Conservation (phyloP, 192 early-diverging fungal genomes). For the Coemansia sp. region DNA sequence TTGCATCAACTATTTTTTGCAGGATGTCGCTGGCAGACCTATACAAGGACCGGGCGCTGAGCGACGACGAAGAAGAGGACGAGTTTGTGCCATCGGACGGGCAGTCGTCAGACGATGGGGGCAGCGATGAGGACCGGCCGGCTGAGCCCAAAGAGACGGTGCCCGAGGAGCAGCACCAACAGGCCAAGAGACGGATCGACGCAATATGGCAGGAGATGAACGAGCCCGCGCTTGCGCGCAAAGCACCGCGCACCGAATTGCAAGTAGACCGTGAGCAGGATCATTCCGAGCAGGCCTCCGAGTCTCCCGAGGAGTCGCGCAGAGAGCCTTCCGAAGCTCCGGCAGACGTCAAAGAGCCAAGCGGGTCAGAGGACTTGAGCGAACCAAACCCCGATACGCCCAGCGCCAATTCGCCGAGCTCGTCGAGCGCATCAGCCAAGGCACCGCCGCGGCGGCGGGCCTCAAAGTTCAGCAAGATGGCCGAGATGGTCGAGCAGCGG, state of each 20-base stretch:
- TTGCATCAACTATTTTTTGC: too few relatives aligned
- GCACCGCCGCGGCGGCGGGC: conserved; percentile 7
- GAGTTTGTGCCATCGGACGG: conserved; percentile 36
- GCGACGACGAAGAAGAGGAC: conserved; percentile 20
- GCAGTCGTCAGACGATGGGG: conserved; percentile 12
- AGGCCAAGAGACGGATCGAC: conserved; percentile 40
- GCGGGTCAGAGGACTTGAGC: too few relatives aligned
- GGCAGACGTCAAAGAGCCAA: too few relatives aligned
- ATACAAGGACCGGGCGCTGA: conserved; percentile 19
- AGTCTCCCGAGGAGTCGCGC: too few relatives aligned
- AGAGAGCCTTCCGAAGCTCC: too few relatives aligned
- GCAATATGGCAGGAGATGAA: conserved; percentile 43
- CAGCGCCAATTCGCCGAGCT: not conserved
- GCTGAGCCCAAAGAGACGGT: not conserved
- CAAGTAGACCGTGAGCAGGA: too few relatives aligned
- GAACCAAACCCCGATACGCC: too few relatives aligned
- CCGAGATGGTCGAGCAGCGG: conserved; percentile 37
- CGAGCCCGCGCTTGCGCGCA: conserved; percentile 3
- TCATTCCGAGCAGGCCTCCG: not conserved
- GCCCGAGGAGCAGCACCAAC: conserved; percentile 8
- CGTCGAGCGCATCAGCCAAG: not conserved
- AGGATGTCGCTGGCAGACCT: conserved; percentile 47
- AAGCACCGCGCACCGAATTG: conserved; percentile 12
- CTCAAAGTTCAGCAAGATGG: conserved; percentile 48
- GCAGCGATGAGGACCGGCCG: not conserved